These are phyloP conservation scores for Cladophialophora psammophila DNA, from an alignment of 2,329 filamentous ascomycete genomes.

Conservation along the genomic window DNA sequence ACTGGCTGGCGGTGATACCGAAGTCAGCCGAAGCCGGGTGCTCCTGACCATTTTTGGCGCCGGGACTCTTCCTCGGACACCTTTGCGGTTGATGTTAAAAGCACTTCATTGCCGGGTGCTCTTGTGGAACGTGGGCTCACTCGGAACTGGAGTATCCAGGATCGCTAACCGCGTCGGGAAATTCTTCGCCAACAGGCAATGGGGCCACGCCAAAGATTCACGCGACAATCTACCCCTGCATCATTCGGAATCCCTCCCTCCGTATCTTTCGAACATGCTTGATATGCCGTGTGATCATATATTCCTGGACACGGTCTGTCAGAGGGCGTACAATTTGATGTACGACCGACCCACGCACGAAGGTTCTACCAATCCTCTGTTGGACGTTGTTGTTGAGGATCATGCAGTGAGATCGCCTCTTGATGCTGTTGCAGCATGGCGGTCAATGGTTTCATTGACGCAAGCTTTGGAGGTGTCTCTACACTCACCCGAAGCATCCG, in stretches of 20 bases:
- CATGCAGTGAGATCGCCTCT: constrained; percentile 83
- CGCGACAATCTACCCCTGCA: constrained; percentile 59
- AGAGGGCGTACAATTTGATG: constrained; percentile 86
- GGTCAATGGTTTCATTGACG: constrained; percentile 77
- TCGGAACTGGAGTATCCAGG: constrained; percentile 68
- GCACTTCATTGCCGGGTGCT: constrained; percentile 90
- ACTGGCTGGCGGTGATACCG: constrained; percentile 85
- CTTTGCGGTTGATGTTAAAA: constrained; percentile 85
- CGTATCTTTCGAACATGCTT: constrained; percentile 77
- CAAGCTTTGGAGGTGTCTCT: constrained; percentile 71
- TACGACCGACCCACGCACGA: constrained; percentile 82
- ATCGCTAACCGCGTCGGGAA: constrained; percentile 74
- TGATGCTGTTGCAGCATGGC: constrained; percentile 92
- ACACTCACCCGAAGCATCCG: constrained; percentile 50
- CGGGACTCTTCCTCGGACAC: constrained; percentile 82
- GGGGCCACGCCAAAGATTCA: constrained; percentile 61
- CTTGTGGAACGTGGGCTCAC: constrained; percentile 77
- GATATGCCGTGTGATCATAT: constrained; percentile 83
- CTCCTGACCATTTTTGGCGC: constrained; percentile 87
- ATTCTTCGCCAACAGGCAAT: constrained; percentile 76
- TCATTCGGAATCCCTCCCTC: constrained; percentile 72
- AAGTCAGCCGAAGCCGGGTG: constrained; percentile 86
- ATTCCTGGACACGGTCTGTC: constrained; percentile 76
- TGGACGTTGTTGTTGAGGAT: constrained; percentile 86
- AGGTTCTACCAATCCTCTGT: constrained; percentile 69